A percentile compares a stretch with the other conserved stretches of the same genome.
These are phyloP conservation scores for Agastache rugosa DNA, from an alignment of 257 asterid species.

Conservation along the genomic window DNA sequence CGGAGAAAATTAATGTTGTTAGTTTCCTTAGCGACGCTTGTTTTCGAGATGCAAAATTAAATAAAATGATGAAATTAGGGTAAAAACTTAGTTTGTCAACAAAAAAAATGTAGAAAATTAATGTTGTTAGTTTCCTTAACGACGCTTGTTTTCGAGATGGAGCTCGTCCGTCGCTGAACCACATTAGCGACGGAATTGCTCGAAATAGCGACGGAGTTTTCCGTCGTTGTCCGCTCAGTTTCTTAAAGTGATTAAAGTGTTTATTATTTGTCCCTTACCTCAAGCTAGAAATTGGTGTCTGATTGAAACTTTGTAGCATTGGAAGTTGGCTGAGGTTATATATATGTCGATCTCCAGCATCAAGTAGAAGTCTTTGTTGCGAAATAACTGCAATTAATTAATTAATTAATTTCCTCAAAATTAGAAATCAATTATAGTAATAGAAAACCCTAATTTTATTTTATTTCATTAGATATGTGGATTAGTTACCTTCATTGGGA, in stretches of 20 bases:
- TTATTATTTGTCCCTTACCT: constrained; percentile 33
- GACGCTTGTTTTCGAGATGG: too few relatives aligned
- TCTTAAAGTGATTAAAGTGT: background rate
- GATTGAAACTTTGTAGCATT: constrained; percentile 68
- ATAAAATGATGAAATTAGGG: constrained; percentile 27
- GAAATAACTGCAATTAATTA: constrained; percentile 44
- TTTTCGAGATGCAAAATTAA: background rate
- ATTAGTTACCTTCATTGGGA: constrained; percentile 81
- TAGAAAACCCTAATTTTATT: constrained; percentile 44
- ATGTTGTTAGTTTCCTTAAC: background rate
- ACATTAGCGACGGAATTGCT: too few relatives aligned
- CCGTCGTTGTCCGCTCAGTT: too few relatives aligned
- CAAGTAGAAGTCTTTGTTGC: constrained; percentile 66
- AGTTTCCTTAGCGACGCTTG: too few relatives aligned
- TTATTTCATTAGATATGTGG: background rate
- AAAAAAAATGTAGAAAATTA: background rate
- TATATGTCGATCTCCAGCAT: constrained; percentile 75
- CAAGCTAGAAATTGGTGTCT: constrained; percentile 54
- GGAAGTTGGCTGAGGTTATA: constrained; percentile 85
- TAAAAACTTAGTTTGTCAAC: background rate
- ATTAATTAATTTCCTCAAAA: background rate
- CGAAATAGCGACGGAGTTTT: too few relatives aligned
- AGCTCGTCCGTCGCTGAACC: too few relatives aligned
- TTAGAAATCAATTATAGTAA: background rate
- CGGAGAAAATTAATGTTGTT: background rate